These are phyloP conservation scores for Kazachstania taianensis DNA, from an alignment of 805 yeast species.

Conservation along the genomic window DNA sequence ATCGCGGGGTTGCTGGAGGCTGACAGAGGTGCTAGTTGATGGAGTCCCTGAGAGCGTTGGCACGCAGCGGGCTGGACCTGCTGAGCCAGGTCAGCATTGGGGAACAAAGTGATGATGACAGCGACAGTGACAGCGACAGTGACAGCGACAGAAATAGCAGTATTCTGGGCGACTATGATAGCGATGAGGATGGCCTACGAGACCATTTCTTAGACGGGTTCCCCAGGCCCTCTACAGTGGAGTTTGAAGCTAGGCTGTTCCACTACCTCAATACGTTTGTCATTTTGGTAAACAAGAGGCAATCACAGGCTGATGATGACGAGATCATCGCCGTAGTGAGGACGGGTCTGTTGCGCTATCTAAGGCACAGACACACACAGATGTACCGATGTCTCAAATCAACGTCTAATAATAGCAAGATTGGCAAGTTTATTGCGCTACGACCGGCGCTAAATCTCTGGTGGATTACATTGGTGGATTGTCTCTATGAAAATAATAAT, in stretches of 20 bases:
- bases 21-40: too few relatives aligned
- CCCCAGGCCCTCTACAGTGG: too few relatives aligned
- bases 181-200: too few relatives aligned
- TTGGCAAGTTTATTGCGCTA: neutral
- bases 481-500: slow-evolving; percentile 15
- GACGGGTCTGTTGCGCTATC: neutral
- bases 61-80: slow-evolving; percentile 4
- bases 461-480: slow-evolving; percentile 26
- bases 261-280: slow-evolving; percentile 19
- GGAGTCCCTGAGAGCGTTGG: slow-evolving; percentile 9
- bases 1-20: too few relatives aligned
- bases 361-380: neutral
- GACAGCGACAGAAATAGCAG: neutral
- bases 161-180: neutral
- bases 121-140: neutral
- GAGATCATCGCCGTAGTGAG: slow-evolving; percentile 4
- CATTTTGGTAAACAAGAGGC: slow-evolving; percentile 10
- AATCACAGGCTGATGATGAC: slow-evolving; percentile 4
- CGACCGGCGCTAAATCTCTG: slow-evolving; percentile 23
- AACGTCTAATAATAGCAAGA: neutral
- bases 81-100: neutral
- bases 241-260: slow-evolving; percentile 15
- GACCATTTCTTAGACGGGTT: too few relatives aligned
- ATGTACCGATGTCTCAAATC: neutral
- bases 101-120: neutral